These are phyloP conservation scores for Pythium aquatile DNA, from an alignment of 352 stramenopile species.

Conservation along the genomic window DNA sequence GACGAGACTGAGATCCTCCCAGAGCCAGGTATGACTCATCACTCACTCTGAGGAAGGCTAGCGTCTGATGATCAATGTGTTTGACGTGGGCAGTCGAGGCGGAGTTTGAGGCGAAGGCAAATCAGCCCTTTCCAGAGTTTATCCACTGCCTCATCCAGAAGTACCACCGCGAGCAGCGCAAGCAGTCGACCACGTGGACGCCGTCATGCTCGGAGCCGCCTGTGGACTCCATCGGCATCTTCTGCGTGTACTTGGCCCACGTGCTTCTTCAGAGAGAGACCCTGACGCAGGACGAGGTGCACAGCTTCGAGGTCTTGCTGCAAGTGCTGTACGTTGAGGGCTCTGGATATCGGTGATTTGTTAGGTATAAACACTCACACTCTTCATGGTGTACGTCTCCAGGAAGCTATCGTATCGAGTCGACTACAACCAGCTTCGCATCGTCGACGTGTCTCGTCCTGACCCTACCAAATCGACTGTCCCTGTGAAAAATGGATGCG, in stretches of 20 bases:
- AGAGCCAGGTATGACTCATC: conserved; percentile 20
- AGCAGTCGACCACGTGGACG: conserved; percentile 51
- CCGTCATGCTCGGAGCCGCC: conserved; percentile 55
- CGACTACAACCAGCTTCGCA: conserved; percentile 20
- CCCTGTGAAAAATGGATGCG: neutral
- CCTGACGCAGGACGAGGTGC: conserved; percentile 61
- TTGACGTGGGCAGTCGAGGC: conserved; percentile 59
- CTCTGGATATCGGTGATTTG: neutral
- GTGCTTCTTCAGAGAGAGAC: conserved; percentile 50
- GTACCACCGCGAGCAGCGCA: conserved; percentile 72
- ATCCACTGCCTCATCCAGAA: conserved; percentile 82
- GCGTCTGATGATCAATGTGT: neutral
- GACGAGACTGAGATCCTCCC: conserved; percentile 8
- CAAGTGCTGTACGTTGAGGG: conserved; percentile 73
- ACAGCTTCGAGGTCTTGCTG: conserved; percentile 69
- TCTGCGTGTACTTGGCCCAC: conserved; percentile 74
- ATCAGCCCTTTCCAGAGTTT: conserved; percentile 75
- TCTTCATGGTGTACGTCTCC: neutral
- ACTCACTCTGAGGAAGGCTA: neutral
- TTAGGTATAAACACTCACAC: neutral
- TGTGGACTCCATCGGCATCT: conserved; percentile 79
- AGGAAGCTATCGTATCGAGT: conserved; percentile 29
- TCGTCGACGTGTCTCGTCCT: conserved; percentile 19
- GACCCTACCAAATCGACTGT: neutral
- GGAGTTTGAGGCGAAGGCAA: conserved; percentile 82